Percentiles rank a stretch among this genome's conserved stretches.
These are phyloP conservation scores for Rosa rugosa DNA, from an alignment of 306 rosid genomes.

Conservation along the genomic window DNA sequence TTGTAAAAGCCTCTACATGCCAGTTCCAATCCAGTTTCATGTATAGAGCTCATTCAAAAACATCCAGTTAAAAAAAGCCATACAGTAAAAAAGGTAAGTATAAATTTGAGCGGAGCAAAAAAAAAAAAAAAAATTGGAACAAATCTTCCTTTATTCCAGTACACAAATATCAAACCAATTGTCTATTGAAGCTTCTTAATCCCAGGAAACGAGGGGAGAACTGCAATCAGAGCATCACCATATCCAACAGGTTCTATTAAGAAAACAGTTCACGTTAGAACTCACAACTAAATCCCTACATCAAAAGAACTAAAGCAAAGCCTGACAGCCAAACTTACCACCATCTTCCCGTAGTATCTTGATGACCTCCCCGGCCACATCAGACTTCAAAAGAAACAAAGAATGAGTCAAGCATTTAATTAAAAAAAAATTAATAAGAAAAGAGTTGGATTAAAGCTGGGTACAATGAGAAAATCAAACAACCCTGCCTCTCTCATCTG, in stretches of 20 bases:
- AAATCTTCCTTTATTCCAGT: neutral
- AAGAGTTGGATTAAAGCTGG: neutral
- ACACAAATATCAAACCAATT: neutral
- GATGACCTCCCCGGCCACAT: constrained; percentile 79
- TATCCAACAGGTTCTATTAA: constrained; percentile 84
- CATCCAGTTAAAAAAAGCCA: neutral
- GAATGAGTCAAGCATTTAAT: neutral
- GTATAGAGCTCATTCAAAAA: neutral
- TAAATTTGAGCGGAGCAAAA: neutral
- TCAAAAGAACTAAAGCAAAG: neutral
- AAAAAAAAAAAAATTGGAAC: neutral
- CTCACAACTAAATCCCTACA: neutral
- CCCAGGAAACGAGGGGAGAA: constrained; percentile 92
- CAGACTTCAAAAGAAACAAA: constrained; percentile 50
- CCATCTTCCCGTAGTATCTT: constrained; percentile 82
- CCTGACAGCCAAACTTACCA: constrained; percentile 46
- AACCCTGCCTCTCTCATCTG: constrained; percentile 2
- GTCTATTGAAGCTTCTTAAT: constrained; percentile 77
- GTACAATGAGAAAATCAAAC: neutral
- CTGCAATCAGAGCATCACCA: constrained; percentile 73
- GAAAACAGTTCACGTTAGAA: neutral
- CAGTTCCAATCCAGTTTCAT: neutral
- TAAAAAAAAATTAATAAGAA: neutral
- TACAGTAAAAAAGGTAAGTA: neutral
- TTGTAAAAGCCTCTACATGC: neutral